Base-by-base conservation (phyloP, 345 rosid genomes). In the Eutrema heterophyllum region DNA sequence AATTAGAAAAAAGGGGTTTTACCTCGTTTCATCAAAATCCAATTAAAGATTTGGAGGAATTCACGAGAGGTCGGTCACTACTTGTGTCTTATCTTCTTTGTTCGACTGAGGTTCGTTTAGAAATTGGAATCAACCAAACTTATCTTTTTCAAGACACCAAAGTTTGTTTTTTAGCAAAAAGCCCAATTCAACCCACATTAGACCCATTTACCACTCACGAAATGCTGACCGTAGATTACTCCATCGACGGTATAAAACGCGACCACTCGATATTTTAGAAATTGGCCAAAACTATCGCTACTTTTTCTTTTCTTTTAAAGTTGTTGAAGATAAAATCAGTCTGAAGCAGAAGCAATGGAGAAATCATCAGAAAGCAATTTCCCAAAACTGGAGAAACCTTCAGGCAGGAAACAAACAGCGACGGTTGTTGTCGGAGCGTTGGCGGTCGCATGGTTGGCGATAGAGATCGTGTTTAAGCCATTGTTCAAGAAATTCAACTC, bases 391-490 rank as follows among this genome's bases (percentile, higher is more conserved):
- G 71, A 15, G 33, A 63, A 78, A 55, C 68, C 78, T 36, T 7
- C 67, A 24, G 52, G 73, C 7, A 61, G 76, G 76, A 91, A 89
- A 67, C 87, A 78, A 71, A 68, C 74, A 12, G 89, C 86, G 53
- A 79, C 84, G 61, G 81, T 81, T 54, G 97, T 88, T 18, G 75
- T 85, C 9, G 97, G 97, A 44, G 96, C 89, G 10, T 81, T 91
- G 11, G 89, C 91, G 9, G 71, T 90, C 2, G 93, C 90, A 38
- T 89, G 89, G 98, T 64, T 93, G 45, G 92, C 98, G 10, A 74
- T 93, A 27, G 97, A 89, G 86, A 27, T 93, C 62, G 94, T 87
- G 62, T 81, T 91, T 68, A 93, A 89, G 84, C 94, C 96, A 9
- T 50, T 89, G 70, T 83, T 89, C 76, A 89, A 82, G 81, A 87